phyloP scores from a whole-genome alignment of 2,329 filamentous ascomycete genomes.

The Monosporascus sp. region DNA sequence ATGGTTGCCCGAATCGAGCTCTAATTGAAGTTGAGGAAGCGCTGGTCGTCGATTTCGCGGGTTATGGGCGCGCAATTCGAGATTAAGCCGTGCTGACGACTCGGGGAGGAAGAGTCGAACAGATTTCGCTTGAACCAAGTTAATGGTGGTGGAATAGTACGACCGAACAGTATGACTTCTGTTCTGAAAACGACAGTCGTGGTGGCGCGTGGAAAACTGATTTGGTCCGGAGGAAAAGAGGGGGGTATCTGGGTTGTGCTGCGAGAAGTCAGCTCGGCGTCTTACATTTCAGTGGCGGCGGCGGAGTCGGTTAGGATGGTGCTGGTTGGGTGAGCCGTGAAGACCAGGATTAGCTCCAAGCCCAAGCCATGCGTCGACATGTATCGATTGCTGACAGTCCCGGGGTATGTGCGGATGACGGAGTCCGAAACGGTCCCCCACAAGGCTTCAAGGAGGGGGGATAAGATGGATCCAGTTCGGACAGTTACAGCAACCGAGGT shows the following conservation, averaged over 20 bases:
- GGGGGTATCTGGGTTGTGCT: neutral
- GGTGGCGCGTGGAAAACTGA: neutral
- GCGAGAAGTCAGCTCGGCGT: neutral
- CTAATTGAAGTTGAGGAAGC: too few relatives aligned
- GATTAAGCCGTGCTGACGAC: neutral
- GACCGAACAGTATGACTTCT: too few relatives aligned
- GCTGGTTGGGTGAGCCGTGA: neutral
- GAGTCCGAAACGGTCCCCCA: too few relatives aligned
- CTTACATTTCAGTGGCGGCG: neutral
- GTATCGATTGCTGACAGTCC: too few relatives aligned
- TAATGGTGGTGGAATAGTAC: too few relatives aligned
- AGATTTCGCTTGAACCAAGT: neutral
- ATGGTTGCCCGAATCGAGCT: too few relatives aligned
- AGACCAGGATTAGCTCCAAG: neutral
- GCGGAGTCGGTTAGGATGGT: neutral
- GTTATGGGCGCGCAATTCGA: neutral
- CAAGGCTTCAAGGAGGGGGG: too few relatives aligned
- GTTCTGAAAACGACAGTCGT: neutral
- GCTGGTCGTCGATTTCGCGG: too few relatives aligned
- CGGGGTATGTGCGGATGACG: too few relatives aligned
- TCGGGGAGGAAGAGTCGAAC: neutral
- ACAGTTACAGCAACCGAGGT: too few relatives aligned
- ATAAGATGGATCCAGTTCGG: too few relatives aligned
- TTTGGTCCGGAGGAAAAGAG: neutral
- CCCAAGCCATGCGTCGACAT: too few relatives aligned